phyloP scores from a whole-genome alignment of 2,329 filamentous ascomycete species.

The Tolypocladium ophioglossoides region DNA sequence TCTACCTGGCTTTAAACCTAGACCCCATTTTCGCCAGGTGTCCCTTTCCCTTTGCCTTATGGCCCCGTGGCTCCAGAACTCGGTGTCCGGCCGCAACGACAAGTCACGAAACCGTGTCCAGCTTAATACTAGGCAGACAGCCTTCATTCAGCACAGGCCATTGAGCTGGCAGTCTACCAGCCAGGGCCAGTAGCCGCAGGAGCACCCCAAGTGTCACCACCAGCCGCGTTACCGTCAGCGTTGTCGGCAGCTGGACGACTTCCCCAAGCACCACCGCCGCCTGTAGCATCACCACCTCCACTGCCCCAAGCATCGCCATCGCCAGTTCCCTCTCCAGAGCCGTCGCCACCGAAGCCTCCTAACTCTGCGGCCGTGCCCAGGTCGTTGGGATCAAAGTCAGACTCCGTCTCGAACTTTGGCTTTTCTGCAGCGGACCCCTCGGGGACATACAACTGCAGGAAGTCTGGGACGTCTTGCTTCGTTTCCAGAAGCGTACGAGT shows the following conservation, averaged over 20 bases:
- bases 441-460: constrained; percentile 56
- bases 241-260: not conserved
- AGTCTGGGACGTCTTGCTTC: constrained; percentile 70
- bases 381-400: constrained; percentile 36
- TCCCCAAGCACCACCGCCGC: constrained; percentile 3
- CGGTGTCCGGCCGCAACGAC: not conserved
- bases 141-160: not conserved
- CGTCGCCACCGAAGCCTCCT: constrained; percentile 7
- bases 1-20: not conserved
- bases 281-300: not conserved
- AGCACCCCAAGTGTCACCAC: not conserved
- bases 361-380: constrained; percentile 14
- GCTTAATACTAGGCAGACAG: not conserved
- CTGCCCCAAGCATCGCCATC: constrained; percentile 5
- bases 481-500: constrained; percentile 77
- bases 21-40: not conserved
- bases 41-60: not conserved
- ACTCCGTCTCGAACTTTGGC: constrained; percentile 45
- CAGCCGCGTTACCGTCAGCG: not conserved
- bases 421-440: constrained; percentile 37
- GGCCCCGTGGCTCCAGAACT: not conserved
- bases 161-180: not conserved
- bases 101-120: not conserved
- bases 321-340: not conserved
- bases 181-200: not conserved